phyloP scores from a whole-genome alignment of 352 stramenopile genomes.

The Phytophthora multivora region DNA sequence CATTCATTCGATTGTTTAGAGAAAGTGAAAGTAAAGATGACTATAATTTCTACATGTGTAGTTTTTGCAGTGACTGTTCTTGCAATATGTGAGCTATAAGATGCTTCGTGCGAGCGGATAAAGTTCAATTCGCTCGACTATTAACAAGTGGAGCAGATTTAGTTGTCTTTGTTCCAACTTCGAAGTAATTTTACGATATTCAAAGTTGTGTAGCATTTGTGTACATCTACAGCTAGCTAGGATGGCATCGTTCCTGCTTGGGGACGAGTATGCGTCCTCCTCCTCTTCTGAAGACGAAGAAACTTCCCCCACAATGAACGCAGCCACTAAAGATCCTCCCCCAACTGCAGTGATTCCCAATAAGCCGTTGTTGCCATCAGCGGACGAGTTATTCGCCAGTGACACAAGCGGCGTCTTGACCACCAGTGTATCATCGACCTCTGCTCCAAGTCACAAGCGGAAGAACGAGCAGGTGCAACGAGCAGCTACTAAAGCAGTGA shows the following conservation, averaged over 20 bases:
- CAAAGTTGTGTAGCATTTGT: background rate
- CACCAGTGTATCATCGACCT: slow-evolving; percentile 1
- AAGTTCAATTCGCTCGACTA: too few species aligned
- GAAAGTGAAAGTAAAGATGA: too few species aligned
- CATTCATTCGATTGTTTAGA: too few species aligned
- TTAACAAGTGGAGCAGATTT: too few species aligned
- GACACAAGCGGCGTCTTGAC: slow-evolving; percentile 36
- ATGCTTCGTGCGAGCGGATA: too few species aligned
- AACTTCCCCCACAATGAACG: background rate
- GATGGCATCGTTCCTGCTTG: slow-evolving; percentile 58
- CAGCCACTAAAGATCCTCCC: background rate
- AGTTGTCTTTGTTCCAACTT: background rate
- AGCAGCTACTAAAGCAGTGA: slow-evolving; percentile 28
- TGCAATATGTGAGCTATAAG: too few species aligned
- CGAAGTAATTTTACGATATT: background rate
- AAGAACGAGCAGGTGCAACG: slow-evolving; percentile 23
- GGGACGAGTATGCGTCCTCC: slow-evolving; percentile 68
- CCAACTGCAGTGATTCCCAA: background rate
- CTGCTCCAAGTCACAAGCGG: slow-evolving; percentile 25
- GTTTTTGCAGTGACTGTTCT: too few species aligned
- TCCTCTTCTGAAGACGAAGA: slow-evolving; percentile 41
- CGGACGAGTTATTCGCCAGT: slow-evolving; percentile 53
- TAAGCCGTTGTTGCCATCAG: slow-evolving; percentile 37
- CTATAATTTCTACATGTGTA: too few species aligned
- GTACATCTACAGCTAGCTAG: too few species aligned